These are phyloP conservation scores for Cicer bijugum DNA, from an alignment of 306 rosid genomes.

Conservation along the genomic window DNA sequence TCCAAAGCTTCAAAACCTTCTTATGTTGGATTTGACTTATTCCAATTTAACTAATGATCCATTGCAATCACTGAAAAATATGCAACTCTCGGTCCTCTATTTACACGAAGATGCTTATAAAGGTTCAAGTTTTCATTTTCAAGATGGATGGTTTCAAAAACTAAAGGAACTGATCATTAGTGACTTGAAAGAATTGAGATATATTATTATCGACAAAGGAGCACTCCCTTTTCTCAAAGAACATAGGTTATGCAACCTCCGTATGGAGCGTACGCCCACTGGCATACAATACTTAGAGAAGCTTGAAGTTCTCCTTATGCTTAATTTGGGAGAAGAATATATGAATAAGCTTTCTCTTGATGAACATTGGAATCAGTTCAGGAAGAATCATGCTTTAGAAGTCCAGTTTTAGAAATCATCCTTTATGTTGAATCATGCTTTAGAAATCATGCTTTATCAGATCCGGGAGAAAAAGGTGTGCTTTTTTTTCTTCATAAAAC, in stretches of 20 bases:
- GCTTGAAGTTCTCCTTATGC: not conserved
- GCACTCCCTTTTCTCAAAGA: not conserved
- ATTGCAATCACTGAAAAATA: not conserved
- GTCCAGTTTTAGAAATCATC: no score
- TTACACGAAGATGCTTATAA: not conserved
- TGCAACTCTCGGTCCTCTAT: no score
- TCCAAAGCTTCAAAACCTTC: not conserved
- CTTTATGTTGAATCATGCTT: no score
- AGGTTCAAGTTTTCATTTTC: not conserved
- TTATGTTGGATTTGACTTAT: not conserved
- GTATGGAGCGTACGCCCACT: not conserved
- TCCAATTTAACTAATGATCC: not conserved
- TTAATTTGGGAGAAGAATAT: not conserved
- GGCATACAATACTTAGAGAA: conserved; percentile 6
- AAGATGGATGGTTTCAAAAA: conserved; percentile 4
- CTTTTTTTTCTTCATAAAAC: no score
- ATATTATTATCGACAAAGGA: not conserved
- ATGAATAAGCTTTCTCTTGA: not conserved
- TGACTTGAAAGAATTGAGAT: not conserved
- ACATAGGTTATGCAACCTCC: not conserved
- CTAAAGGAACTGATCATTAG: not conserved
- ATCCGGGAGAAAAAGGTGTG: no score
- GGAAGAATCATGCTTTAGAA: no score
- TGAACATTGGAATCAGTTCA: not conserved
- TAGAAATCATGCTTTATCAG: no score